A percentile compares a stretch with the other conserved stretches of the same genome.
Evolutionary conservation across 129 eudicot genomes (phyloP).

Genomic region (Flaveria bidentis): DNA sequence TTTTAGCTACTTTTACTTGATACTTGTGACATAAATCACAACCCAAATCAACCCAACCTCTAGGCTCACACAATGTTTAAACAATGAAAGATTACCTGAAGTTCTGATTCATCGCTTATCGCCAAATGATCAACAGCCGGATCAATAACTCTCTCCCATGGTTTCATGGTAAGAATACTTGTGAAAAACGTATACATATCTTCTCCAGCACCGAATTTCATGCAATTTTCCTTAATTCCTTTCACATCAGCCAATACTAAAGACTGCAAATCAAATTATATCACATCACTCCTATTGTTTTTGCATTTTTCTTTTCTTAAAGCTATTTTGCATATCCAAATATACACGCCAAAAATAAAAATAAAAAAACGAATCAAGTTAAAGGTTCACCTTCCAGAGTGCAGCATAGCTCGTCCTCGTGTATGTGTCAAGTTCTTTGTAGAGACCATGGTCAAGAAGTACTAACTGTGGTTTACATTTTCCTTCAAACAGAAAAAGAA

Average conservation of each 20-base stretch:
- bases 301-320: not conserved
- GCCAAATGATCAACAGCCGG: slow-evolving; percentile 91
- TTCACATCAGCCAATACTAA: slow-evolving; percentile 82
- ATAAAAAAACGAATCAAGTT: not conserved
- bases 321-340: not conserved
- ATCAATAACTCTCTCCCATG: slow-evolving; percentile 91
- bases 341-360: not conserved
- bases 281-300: not conserved
- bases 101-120: slow-evolving; percentile 69
- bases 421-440: slow-evolving; percentile 79
- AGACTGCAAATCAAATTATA: slow-evolving; percentile 47
- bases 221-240: slow-evolving; percentile 73
- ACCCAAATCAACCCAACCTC: not conserved
- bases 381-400: slow-evolving; percentile 77
- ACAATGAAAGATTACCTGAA: slow-evolving; percentile 59
- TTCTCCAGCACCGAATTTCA: slow-evolving; percentile 89
- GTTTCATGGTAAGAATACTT: slow-evolving; percentile 90
- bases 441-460: slow-evolving; percentile 93
- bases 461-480: slow-evolving; percentile 79
- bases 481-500: slow-evolving; percentile 43
- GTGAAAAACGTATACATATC: slow-evolving; percentile 87
- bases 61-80: not conserved
- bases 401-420: slow-evolving; percentile 83
- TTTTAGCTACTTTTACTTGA: not conserved
- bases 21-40: not conserved